A percentile compares a stretch with the other conserved stretches of the same genome.
These are phyloP conservation scores for Botrytis paeoniae DNA, from an alignment of 2,329 filamentous ascomycete species.

Conservation along the genomic window DNA sequence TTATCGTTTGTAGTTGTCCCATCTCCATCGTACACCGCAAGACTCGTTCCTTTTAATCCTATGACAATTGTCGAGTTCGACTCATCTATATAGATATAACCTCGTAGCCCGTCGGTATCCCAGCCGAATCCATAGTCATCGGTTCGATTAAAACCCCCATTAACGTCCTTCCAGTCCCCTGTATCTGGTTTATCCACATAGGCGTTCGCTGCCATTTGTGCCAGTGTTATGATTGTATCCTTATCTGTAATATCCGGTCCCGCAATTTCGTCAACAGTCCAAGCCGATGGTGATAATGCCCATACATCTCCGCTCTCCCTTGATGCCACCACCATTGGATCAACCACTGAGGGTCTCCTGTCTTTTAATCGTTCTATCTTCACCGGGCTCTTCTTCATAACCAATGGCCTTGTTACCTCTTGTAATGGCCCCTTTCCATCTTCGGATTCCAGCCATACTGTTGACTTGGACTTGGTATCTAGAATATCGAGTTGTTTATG, in stretches of 20 bases:
- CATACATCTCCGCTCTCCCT: slow-evolving; percentile 65
- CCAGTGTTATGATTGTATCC: slow-evolving; percentile 77
- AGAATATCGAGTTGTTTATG: slow-evolving; percentile 74
- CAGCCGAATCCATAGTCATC: slow-evolving; percentile 87
- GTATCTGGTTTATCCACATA: slow-evolving; percentile 73
- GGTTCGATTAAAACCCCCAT: slow-evolving; percentile 77
- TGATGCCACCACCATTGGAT: slow-evolving; percentile 72
- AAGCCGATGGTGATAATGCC: slow-evolving; percentile 68
- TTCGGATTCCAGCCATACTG: slow-evolving; percentile 61
- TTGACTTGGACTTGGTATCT: slow-evolving; percentile 45
- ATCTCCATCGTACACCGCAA: slow-evolving; percentile 92
- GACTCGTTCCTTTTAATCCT: slow-evolving; percentile 85
- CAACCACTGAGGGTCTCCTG: slow-evolving; percentile 70
- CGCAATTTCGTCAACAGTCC: slow-evolving; percentile 72
- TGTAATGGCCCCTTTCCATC: slow-evolving; percentile 48
- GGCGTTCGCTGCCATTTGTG: slow-evolving; percentile 84
- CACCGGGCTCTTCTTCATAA: slow-evolving; percentile 60
- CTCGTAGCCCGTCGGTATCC: slow-evolving; percentile 82
- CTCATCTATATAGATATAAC: slow-evolving; percentile 88
- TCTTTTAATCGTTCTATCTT: slow-evolving; percentile 81
- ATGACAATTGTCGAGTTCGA: slow-evolving; percentile 85
- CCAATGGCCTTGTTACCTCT: slow-evolving; percentile 52
- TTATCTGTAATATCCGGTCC: slow-evolving; percentile 84
- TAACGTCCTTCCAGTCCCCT: slow-evolving; percentile 80
- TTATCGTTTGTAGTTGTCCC: slow-evolving; percentile 98